These are phyloP conservation scores for Schoenoplectus triqueter DNA, from an alignment of 202 grass and related monocot genomes.

Conservation along the genomic window DNA sequence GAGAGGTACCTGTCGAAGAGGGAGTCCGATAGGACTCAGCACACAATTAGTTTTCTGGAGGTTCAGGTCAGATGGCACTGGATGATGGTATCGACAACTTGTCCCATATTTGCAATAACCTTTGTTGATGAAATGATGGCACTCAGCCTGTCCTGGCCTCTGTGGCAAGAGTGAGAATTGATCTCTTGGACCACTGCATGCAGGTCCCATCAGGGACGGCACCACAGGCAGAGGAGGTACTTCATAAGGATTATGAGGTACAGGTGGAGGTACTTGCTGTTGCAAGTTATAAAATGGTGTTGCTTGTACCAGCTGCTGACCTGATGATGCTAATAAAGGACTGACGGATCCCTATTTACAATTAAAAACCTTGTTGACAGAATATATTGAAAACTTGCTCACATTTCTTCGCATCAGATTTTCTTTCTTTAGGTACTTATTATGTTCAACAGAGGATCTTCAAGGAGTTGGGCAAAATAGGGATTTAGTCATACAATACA, in stretches of 20 bases:
- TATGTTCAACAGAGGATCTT: constrained; percentile 29
- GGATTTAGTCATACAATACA: constrained; percentile 22
- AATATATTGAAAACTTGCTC: constrained; percentile 5
- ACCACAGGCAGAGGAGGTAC: constrained; percentile 47
- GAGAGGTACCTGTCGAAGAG: constrained; percentile 81
- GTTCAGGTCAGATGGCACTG: constrained; percentile 40
- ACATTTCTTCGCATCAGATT: constrained; percentile 17
- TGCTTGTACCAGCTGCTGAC: constrained; percentile 70
- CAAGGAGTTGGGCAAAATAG: constrained; percentile 18
- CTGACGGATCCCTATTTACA: constrained; percentile 66
- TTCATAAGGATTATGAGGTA: constrained; percentile 47
- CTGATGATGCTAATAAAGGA: constrained; percentile 60
- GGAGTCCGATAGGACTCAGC: constrained; percentile 82
- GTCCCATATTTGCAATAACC: constrained; percentile 58
- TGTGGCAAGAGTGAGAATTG: constrained; percentile 22
- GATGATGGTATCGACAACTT: constrained; percentile 54
- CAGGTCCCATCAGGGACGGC: constrained; percentile 52
- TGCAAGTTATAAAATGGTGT: constrained; percentile 63
- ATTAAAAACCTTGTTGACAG: constrained; percentile 20
- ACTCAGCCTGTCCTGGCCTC: constrained; percentile 35
- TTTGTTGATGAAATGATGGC: constrained; percentile 51
- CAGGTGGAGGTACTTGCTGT: constrained; percentile 56
- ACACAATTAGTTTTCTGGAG: constrained; percentile 58
- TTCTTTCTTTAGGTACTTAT: constrained; percentile 24
- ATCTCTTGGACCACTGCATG: constrained; percentile 57